Percentiles rank a stretch among this genome's conserved stretches.
These are phyloP conservation scores for Sugiyamaella chiloensis DNA, from an alignment of 805 yeast species.

Conservation along the genomic window DNA sequence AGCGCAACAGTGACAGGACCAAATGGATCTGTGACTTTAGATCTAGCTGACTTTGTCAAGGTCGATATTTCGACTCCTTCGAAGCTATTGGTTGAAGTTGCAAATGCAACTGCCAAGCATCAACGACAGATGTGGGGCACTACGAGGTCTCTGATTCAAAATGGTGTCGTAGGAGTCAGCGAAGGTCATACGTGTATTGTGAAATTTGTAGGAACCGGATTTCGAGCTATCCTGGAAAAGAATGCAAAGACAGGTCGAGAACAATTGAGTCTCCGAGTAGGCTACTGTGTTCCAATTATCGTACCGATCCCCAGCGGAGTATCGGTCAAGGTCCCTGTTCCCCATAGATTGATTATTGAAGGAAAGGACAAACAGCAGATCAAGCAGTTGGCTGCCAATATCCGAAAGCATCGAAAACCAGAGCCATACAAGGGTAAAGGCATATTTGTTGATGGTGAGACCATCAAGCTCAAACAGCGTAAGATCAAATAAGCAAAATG, in stretches of 20 bases:
- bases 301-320: slow-evolving; percentile 75
- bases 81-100: slow-evolving; percentile 53
- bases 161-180: slow-evolving; percentile 79
- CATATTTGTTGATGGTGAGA: slow-evolving; percentile 86
- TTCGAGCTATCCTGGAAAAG: slow-evolving; percentile 77
- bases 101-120: slow-evolving; percentile 51
- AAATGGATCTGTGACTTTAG: slow-evolving; percentile 59
- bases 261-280: slow-evolving; percentile 75
- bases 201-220: slow-evolving; percentile 94
- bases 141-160: slow-evolving; percentile 69
- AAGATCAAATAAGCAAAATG: slow-evolving; percentile 81
- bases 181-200: slow-evolving; percentile 90
- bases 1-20: slow-evolving; percentile 70
- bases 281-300: slow-evolving; percentile 78
- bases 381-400: slow-evolving; percentile 79
- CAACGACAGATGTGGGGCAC: slow-evolving; percentile 98
- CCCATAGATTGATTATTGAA: slow-evolving; percentile 79
- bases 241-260: slow-evolving; percentile 42
- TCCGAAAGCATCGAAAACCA: slow-evolving; percentile 87
- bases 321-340: slow-evolving; percentile 72
- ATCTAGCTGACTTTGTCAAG: slow-evolving; percentile 69
- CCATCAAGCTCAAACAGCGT: slow-evolving; percentile 84
- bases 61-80: slow-evolving; percentile 28
- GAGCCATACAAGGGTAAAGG: slow-evolving; percentile 99
- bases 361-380: slow-evolving; percentile 88